Base-by-base conservation (phyloP, 2,329 filamentous ascomycete genomes). In the Exophiala phaeomuriformis region DNA sequence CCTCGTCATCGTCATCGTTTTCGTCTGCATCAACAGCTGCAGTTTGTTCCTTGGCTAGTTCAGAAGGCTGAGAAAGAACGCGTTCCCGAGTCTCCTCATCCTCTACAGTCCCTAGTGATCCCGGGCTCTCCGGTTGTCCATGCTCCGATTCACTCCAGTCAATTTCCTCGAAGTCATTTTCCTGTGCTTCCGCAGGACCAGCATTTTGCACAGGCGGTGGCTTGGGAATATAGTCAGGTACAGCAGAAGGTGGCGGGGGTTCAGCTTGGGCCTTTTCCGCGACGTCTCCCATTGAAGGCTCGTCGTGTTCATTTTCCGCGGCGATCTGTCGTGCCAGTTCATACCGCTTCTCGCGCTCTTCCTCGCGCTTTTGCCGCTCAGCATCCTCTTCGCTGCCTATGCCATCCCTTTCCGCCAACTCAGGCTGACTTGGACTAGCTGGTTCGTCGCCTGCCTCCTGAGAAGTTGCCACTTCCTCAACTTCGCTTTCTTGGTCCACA, bases 271-370 rank as follows among this genome's bases (percentile, higher is more conserved):
- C 63, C 49, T 69, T 68, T 31, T 77, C 72, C 27, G 72, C 72
- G 12, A 75, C 54, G 60, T 76, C 71, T 33, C 68, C 71, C 68
- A 75, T 72, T 19, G 59, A 65, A 10, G 69, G 45, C 7, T 54
- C 52, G 37, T 61, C 52, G 7, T 32, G 28, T 27, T 55, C 49
- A 29, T 60, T 57, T 28, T 62, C 58, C 9, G 58, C 61, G 4
- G 58, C 61, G 35, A 63, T 63, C 48, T 58, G 51, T 7, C 60
- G 52, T 30, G 56, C 61, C 37, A 63, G 33, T 41, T 56, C 56
- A 39, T 71, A 52, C 74, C 72, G 41, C 69, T 72, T 32, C 73
- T 59, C 64, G 74, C 72, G 44, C 73, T 72, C 42, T 60, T 66
- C 33, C 68, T 59, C 56, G 29, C 54, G 54, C 42, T 49, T 55